phyloP scores from a whole-genome alignment of 2,329 filamentous ascomycete species.

The Botrytis cinerea region DNA sequence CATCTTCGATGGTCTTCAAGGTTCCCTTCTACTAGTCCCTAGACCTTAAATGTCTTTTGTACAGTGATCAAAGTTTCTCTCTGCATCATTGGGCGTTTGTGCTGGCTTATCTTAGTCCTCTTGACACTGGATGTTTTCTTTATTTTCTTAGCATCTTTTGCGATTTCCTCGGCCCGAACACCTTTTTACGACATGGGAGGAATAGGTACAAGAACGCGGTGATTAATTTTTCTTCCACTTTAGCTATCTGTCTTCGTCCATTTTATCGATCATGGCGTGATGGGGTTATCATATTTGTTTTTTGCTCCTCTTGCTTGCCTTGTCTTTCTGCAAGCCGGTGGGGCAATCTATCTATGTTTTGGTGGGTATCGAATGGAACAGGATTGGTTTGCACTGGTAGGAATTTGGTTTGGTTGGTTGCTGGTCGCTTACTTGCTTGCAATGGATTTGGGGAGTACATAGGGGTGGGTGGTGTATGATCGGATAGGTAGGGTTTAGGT shows the following conservation, averaged over 20 bases:
- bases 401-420: slow-evolving; percentile 10
- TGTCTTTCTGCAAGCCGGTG: background rate
- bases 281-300: slow-evolving; percentile 1
- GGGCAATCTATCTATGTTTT: slow-evolving; percentile 7
- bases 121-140: background rate
- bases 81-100: slow-evolving; percentile 17
- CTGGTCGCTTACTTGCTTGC: background rate
- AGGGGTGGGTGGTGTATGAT: slow-evolving; percentile 4
- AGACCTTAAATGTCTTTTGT: slow-evolving; percentile 12
- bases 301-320: slow-evolving; percentile 14
- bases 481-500: background rate
- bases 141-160: background rate
- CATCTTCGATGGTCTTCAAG: background rate
- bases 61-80: background rate
- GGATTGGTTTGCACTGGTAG: slow-evolving; percentile 9
- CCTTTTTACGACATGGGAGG: background rate
- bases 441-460: slow-evolving; percentile 14
- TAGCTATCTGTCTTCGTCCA: background rate
- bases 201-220: background rate
- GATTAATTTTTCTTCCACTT: background rate
- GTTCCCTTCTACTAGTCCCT: background rate
- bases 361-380: slow-evolving; percentile 11
- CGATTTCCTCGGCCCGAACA: background rate
- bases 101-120: background rate
- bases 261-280: slow-evolving; percentile 11